phyloP scores from a whole-genome alignment of 2,329 filamentous ascomycete genomes.

The Chaetomiaceae sp. region DNA sequence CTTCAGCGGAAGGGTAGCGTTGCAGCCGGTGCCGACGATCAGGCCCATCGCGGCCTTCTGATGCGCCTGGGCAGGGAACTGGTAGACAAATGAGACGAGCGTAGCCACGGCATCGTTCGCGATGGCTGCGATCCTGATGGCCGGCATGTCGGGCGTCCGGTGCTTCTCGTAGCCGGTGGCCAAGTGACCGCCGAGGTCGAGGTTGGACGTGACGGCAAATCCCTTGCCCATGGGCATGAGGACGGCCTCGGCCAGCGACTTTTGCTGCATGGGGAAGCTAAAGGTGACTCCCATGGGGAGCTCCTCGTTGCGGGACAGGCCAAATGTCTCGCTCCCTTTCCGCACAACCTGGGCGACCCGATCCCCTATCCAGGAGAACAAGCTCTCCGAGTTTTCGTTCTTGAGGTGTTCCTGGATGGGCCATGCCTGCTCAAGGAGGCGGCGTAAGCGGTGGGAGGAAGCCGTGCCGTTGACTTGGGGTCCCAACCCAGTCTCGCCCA shows the following conservation, averaged over 20 bases:
- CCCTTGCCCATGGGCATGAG: slow-evolving; percentile 68
- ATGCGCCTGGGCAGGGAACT: slow-evolving; percentile 54
- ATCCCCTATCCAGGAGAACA: slow-evolving; percentile 77
- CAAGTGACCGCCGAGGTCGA: slow-evolving; percentile 57
- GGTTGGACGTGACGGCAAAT: slow-evolving; percentile 56
- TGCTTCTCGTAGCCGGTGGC: slow-evolving; percentile 53
- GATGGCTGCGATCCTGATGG: slow-evolving; percentile 67
- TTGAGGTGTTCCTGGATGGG: slow-evolving; percentile 70
- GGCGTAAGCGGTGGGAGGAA: slow-evolving; percentile 35
- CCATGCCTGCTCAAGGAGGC: slow-evolving; percentile 66
- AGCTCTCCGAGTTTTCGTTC: slow-evolving; percentile 65
- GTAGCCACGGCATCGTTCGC: slow-evolving; percentile 80
- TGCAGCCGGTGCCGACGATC: slow-evolving; percentile 77
- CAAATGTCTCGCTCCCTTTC: slow-evolving; percentile 45
- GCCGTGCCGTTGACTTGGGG: slow-evolving; percentile 14
- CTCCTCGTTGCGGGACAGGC: slow-evolving; percentile 39
- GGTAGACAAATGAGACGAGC: slow-evolving; percentile 70
- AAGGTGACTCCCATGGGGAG: slow-evolving; percentile 66
- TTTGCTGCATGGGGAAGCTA: slow-evolving; percentile 65
- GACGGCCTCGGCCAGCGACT: slow-evolving; percentile 56
- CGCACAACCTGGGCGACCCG: slow-evolving; percentile 70
- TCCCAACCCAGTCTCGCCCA: slow-evolving; percentile 33
- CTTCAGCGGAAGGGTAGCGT: slow-evolving; percentile 71
- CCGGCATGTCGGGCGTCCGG: slow-evolving; percentile 49
- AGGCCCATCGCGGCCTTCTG: slow-evolving; percentile 72